These are phyloP conservation scores for Porogramme epimiltina DNA, from an alignment of 1,284 basidiomycete species.

Conservation along the genomic window DNA sequence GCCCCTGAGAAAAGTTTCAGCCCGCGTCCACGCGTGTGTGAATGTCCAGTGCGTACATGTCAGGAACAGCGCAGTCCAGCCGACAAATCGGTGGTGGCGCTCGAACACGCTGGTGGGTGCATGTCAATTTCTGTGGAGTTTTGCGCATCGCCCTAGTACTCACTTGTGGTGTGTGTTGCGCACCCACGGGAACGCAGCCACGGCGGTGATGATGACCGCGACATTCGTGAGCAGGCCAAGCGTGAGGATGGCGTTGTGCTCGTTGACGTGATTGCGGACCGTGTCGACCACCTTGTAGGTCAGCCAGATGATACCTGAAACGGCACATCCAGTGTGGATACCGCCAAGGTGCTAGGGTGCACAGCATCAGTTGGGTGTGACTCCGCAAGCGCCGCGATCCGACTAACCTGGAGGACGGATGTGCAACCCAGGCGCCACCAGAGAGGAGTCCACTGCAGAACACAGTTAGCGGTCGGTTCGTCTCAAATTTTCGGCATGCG, in stretches of 20 bases:
- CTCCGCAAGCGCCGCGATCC: not conserved
- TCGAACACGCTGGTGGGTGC: constrained; percentile 60
- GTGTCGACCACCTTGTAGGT: constrained; percentile 60
- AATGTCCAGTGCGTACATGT: constrained; percentile 47
- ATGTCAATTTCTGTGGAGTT: constrained; percentile 8
- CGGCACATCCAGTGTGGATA: constrained; percentile 73
- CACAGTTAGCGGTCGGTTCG: constrained; percentile 11
- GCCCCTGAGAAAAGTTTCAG: constrained; percentile 42
- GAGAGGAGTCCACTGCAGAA: constrained; percentile 64
- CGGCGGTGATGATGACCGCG: constrained; percentile 53
- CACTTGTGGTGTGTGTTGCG: constrained; percentile 79
- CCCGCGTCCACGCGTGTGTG: constrained; percentile 4
- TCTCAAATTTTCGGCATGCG: constrained; percentile 1
- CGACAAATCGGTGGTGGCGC: constrained; percentile 74
- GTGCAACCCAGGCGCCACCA: constrained; percentile 72
- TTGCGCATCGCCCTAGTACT: constrained; percentile 23
- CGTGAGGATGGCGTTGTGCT: constrained; percentile 55
- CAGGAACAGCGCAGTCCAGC: constrained; percentile 64
- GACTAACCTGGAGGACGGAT: constrained; percentile 62
- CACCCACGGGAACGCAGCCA: constrained; percentile 71
- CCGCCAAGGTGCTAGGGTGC: constrained; percentile 66
- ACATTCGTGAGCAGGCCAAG: constrained; percentile 61
- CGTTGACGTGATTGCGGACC: constrained; percentile 46
- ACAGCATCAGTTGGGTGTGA: not conserved
- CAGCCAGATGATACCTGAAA: constrained; percentile 68